phyloP scores from a whole-genome alignment of 352 stramenopile genomes.

The Phytopythium boreale region DNA sequence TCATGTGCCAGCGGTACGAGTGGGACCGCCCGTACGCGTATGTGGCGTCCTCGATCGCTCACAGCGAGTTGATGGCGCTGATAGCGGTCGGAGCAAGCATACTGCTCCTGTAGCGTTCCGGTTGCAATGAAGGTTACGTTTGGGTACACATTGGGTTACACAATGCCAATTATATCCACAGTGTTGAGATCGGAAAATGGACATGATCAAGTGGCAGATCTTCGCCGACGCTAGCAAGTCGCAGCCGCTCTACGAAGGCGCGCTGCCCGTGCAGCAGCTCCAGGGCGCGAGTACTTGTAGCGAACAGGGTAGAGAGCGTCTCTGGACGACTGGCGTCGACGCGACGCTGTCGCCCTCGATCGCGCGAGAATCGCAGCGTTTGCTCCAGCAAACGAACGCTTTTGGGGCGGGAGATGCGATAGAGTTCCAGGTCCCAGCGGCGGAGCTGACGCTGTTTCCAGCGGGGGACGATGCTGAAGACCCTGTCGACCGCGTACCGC shows the following conservation, averaged over 20 bases:
- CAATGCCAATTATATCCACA: conserved; percentile 9
- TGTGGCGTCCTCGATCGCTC: conserved; percentile 9
- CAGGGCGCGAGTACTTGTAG: neutral
- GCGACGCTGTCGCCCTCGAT: conserved; percentile 3
- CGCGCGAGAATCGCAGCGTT: conserved; percentile 20
- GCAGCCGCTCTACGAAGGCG: conserved; percentile 17
- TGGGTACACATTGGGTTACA: conserved; percentile 8
- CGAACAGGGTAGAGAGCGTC: neutral
- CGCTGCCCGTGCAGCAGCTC: conserved; percentile 16
- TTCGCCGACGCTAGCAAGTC: conserved; percentile 17
- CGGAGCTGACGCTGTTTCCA: conserved; percentile 23
- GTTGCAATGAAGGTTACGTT: conserved; percentile 15
- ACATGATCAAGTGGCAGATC: conserved; percentile 31
- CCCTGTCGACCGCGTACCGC: conserved; percentile 1
- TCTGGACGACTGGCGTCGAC: neutral
- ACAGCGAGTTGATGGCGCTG: conserved; percentile 10
- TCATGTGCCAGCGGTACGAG: conserved; percentile 90
- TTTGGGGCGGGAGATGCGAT: neutral
- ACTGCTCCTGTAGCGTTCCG: conserved; percentile 12
- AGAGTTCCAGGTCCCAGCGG: conserved; percentile 21
- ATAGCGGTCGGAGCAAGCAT: conserved; percentile 17
- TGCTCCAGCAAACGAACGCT: neutral
- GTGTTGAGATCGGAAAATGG: neutral
- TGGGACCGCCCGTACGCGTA: conserved; percentile 77
- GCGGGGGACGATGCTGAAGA: neutral